Percentiles rank a stretch among this genome's conserved stretches.
phyloP scores from a whole-genome alignment of 495 filamentous ascomycete species.

The Penicillium samsonianum region DNA sequence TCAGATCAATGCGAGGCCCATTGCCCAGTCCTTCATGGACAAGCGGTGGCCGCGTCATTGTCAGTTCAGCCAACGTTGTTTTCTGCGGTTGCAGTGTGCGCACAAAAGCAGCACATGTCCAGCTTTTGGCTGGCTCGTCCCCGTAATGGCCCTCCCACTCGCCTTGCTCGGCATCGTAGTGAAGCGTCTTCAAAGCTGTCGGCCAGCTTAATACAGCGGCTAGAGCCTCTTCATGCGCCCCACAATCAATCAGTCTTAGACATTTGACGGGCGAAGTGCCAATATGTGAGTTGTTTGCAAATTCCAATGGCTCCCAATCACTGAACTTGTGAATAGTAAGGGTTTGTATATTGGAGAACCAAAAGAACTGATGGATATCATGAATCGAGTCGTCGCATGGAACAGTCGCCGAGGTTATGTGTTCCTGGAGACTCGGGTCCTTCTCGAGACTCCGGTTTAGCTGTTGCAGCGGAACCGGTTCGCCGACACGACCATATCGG shows the following conservation, averaged over 20 bases:
- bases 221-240: conserved; percentile 22
- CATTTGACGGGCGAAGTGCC: conserved; percentile 21
- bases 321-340: conserved; percentile 11
- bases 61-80: conserved; percentile 18
- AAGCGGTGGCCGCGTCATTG: conserved; percentile 16
- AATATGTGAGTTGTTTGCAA: conserved; percentile 19
- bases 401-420: conserved; percentile 9
- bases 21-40: conserved; percentile 20
- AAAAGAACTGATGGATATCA: conserved; percentile 2
- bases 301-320: conserved; percentile 14
- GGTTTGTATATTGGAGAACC: conserved; percentile 4
- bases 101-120: conserved; percentile 27
- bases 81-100: conserved; percentile 20
- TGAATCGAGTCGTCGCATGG: neutral
- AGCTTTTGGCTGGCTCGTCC: conserved; percentile 7
- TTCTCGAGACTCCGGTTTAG: conserved; percentile 8
- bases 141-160: conserved; percentile 18
- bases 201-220: conserved; percentile 22
- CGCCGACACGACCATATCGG: neutral
- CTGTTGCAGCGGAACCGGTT: neutral
- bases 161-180: conserved; percentile 21
- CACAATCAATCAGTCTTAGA: conserved; percentile 20
- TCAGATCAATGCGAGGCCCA: conserved; percentile 20
- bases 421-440: neutral
- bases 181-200: conserved; percentile 18